phyloP scores from a whole-genome alignment of 305 asterid genomes.

The Withania somnifera region DNA sequence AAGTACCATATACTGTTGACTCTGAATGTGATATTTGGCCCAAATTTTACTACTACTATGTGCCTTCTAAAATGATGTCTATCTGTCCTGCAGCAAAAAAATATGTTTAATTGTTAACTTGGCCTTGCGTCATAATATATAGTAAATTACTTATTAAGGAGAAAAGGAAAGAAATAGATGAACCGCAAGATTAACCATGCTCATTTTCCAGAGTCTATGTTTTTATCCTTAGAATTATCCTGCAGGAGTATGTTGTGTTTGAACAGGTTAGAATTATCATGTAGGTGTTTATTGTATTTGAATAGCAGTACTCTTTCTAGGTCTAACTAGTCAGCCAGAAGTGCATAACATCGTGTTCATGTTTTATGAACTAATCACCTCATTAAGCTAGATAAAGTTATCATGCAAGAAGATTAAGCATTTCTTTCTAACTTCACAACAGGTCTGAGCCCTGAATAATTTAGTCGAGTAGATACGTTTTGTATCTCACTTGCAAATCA shows the following conservation, averaged over 20 bases:
- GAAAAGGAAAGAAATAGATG: too few relatives aligned
- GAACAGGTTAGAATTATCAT: too few relatives aligned
- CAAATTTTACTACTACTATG: neutral
- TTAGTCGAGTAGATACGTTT: neutral
- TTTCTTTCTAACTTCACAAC: neutral
- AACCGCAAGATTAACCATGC: too few relatives aligned
- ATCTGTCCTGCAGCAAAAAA: neutral
- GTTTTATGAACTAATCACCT: too few relatives aligned
- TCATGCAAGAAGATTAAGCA: neutral
- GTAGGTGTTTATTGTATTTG: too few relatives aligned
- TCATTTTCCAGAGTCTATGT: too few relatives aligned
- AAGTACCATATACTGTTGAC: neutral
- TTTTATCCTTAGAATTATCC: too few relatives aligned
- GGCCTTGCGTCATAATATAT: neutral
- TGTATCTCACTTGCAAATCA: neutral
- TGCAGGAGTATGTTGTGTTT: too few relatives aligned
- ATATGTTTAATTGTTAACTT: too few relatives aligned
- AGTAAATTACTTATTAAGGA: neutral
- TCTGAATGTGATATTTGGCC: neutral
- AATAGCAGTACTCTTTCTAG: too few relatives aligned
- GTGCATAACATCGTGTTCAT: neutral
- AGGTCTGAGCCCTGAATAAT: neutral
- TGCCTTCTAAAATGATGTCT: neutral
- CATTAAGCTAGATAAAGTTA: neutral
- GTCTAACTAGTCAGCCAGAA: too few relatives aligned